These are phyloP conservation scores for Turnera subulata DNA, from an alignment of 345 rosid species.

Conservation along the genomic window DNA sequence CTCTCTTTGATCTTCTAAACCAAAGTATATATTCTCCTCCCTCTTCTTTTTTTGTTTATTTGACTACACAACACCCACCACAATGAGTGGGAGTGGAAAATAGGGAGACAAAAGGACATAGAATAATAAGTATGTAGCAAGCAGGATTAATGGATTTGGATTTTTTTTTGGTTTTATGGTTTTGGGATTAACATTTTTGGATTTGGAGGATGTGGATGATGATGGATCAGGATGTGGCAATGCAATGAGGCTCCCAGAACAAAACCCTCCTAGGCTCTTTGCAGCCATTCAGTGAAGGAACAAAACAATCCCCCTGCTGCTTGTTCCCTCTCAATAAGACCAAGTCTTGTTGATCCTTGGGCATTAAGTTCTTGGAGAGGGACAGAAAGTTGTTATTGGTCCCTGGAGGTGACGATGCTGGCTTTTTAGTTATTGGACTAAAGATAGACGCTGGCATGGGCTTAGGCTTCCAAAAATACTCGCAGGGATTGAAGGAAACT, in stretches of 20 bases:
- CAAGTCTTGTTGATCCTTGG: conserved; percentile 25
- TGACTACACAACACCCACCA: conserved; percentile 31
- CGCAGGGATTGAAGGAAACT: conserved; percentile 48
- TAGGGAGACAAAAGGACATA: conserved; percentile 13
- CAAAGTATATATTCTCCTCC: conserved; percentile 17
- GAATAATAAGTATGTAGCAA: conserved; percentile 7
- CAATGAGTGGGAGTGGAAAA: conserved; percentile 27
- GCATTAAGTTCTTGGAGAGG: conserved; percentile 18
- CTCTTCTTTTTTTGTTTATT: conserved; percentile 28
- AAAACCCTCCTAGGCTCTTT: conserved; percentile 60
- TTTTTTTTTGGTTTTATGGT: neutral
- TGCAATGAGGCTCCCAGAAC: conserved; percentile 61
- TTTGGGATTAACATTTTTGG: neutral
- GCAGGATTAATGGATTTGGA: conserved; percentile 3
- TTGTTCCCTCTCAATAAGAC: conserved; percentile 24
- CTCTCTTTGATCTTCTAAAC: conserved; percentile 19
- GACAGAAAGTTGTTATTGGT: conserved; percentile 11
- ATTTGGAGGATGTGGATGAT: neutral
- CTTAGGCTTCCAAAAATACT: conserved; percentile 60
- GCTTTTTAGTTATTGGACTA: conserved; percentile 14
- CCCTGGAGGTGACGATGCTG: neutral
- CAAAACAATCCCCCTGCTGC: conserved; percentile 27
- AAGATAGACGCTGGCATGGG: conserved; percentile 8
- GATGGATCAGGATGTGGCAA: conserved; percentile 59
- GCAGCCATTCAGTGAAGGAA: conserved; percentile 54